Percentiles rank a stretch among this genome's conserved stretches.
Evolutionary conservation across 176 grass and related monocot species (phyloP).

Genomic region (Carex parvula): DNA sequence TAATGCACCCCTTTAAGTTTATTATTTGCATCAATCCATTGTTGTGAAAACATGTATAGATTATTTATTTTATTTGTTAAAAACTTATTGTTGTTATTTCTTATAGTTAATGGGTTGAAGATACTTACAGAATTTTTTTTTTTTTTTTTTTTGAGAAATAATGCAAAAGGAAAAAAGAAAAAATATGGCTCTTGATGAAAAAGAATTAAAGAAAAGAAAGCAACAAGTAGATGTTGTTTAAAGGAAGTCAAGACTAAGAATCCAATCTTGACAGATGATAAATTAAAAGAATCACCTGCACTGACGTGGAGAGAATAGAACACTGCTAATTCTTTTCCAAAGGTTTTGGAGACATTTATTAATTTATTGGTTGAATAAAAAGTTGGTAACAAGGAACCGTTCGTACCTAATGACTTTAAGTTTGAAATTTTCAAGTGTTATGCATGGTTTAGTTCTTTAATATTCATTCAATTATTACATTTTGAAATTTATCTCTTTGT

Average conservation of each 20-base stretch:
- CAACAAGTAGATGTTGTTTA: background rate
- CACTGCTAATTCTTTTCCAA: slow-evolving; percentile 13
- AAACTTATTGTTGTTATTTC: background rate
- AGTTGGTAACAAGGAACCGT: background rate
- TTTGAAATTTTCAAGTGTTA: background rate
- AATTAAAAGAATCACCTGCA: background rate
- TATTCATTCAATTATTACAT: background rate
- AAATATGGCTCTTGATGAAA: background rate
- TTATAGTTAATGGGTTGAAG: background rate
- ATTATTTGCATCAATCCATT: background rate
- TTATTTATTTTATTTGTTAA: background rate
- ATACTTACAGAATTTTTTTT: background rate
- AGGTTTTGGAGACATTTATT: slow-evolving; percentile 16
- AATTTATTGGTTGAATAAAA: background rate
- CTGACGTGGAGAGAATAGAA: slow-evolving; percentile 10
- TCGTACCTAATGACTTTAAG: background rate
- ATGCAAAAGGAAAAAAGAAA: background rate
- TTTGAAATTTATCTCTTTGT: background rate
- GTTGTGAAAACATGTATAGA: background rate
- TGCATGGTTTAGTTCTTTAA: background rate
- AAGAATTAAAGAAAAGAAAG: background rate
- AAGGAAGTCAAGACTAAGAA: background rate
- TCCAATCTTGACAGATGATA: slow-evolving; percentile 13
- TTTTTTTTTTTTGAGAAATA: no score
- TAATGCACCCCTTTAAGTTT: background rate